A percentile compares a stretch with the other conserved stretches of the same genome.
phyloP scores from a whole-genome alignment of 208 protist genomes.

The Porcisia deanei region DNA sequence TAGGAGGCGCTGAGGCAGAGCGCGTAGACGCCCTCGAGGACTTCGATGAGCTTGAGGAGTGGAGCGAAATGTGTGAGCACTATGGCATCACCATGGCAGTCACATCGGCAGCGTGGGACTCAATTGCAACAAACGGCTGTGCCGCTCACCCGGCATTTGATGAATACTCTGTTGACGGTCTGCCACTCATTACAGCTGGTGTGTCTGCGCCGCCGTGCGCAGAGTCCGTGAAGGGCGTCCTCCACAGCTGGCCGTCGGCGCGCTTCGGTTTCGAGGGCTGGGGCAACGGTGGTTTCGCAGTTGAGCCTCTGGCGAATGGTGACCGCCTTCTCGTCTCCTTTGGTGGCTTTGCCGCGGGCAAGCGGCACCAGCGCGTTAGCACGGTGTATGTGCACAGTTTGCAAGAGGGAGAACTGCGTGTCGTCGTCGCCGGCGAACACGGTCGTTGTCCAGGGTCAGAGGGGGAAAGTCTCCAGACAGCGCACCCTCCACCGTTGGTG shows the following conservation, averaged over 20 bases:
- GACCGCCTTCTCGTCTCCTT: constrained; percentile 67
- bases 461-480: background rate
- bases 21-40: constrained; percentile 77
- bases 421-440: constrained; percentile 18
- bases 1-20: constrained; percentile 44
- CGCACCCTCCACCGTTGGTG: constrained; percentile 49
- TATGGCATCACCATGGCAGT: constrained; percentile 85
- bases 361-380: constrained; percentile 65
- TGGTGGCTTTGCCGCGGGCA: constrained; percentile 71
- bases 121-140: constrained; percentile 14
- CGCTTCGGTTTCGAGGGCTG: constrained; percentile 84
- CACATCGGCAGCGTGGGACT: constrained; percentile 29
- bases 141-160: constrained; percentile 24
- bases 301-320: constrained; percentile 36
- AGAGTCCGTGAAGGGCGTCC: background rate
- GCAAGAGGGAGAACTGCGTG: constrained; percentile 62
- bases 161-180: constrained; percentile 13
- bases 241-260: constrained; percentile 66
- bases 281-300: constrained; percentile 66
- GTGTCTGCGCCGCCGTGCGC: background rate
- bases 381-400: constrained; percentile 70
- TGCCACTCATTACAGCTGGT: background rate
- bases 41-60: constrained; percentile 91
- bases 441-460: background rate
- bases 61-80: constrained; percentile 92